phyloP scores from a whole-genome alignment of 1,284 basidiomycete genomes.

The Hymenochaete sp. region DNA sequence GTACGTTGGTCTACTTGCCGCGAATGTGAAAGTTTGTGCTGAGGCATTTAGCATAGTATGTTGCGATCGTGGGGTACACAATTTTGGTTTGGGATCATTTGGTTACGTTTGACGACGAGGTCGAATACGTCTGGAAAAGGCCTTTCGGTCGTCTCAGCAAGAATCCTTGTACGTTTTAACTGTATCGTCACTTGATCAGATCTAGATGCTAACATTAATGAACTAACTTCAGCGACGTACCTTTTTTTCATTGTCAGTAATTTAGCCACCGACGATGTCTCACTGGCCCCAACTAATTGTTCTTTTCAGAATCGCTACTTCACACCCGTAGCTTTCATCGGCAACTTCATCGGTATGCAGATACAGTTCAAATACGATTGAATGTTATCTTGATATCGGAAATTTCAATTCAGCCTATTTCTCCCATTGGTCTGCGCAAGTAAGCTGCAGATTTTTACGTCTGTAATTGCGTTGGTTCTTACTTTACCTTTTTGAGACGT shows the following conservation, averaged over 20 bases:
- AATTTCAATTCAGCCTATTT: constrained; percentile 7
- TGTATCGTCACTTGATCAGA: neutral
- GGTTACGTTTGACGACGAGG: constrained; percentile 15
- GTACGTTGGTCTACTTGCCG: too few species aligned
- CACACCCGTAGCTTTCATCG: constrained; percentile 13
- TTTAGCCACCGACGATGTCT: neutral
- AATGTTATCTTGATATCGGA: too few species aligned
- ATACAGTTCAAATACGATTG: too few species aligned
- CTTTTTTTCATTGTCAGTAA: constrained; percentile 14
- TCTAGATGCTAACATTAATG: neutral
- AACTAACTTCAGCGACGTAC: constrained; percentile 11
- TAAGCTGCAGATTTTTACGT: neutral
- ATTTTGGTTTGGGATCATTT: constrained; percentile 15
- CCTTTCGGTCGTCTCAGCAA: neutral
- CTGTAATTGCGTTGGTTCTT: neutral
- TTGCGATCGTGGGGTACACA: constrained; percentile 14
- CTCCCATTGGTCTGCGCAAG: constrained; percentile 7
- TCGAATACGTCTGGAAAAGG: constrained; percentile 15
- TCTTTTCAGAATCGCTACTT: constrained; percentile 15
- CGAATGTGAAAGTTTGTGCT: too few species aligned
- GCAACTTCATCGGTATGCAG: constrained; percentile 8
- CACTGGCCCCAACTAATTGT: neutral
- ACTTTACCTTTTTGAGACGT: neutral
- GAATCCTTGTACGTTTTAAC: too few species aligned
- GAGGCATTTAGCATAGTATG: too few species aligned